These are phyloP conservation scores for Helotiales sp. DNA, from an alignment of 2,329 filamentous ascomycete species.

Conservation along the genomic window DNA sequence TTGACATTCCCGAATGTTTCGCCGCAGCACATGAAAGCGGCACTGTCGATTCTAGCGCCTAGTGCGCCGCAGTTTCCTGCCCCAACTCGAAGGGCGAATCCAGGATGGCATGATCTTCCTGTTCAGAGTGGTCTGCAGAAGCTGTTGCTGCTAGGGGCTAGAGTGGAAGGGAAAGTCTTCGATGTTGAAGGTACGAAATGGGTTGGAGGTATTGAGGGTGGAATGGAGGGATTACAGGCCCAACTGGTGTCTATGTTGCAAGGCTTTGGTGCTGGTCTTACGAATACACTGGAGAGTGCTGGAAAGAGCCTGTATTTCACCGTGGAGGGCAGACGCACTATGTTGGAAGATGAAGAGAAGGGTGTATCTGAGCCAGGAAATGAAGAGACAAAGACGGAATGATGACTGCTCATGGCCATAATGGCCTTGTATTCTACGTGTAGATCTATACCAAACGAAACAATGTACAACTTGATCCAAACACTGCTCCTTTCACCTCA, in stretches of 20 bases:
- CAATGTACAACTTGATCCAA: not conserved
- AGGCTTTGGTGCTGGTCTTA: conserved; percentile 76
- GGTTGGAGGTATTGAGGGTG: conserved; percentile 79
- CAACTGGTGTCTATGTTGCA: conserved; percentile 84
- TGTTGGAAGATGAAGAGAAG: conserved; percentile 74
- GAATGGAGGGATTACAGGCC: conserved; percentile 77
- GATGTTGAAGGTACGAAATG: conserved; percentile 57
- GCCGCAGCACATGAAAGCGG: conserved; percentile 81
- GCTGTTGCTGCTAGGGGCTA: conserved; percentile 81
- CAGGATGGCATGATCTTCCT: conserved; percentile 78
- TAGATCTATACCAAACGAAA: conserved; percentile 27
- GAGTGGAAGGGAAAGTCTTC: conserved; percentile 73
- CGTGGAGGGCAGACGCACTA: conserved; percentile 78
- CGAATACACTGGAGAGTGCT: conserved; percentile 78
- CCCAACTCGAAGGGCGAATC: conserved; percentile 75
- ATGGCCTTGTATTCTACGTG: conserved; percentile 38
- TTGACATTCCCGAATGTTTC: conserved; percentile 83
- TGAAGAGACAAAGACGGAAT: conserved; percentile 32
- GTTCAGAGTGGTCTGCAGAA: conserved; percentile 87
- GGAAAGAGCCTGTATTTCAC: conserved; percentile 85
- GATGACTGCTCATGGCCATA: conserved; percentile 7
- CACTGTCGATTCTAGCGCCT: conserved; percentile 78
- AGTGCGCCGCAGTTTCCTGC: conserved; percentile 75
- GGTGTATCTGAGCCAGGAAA: conserved; percentile 27
- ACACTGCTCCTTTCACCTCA: conserved; percentile 39